A percentile compares a stretch with the other conserved stretches of the same genome.
phyloP scores from a whole-genome alignment of 352 stramenopile genomes.

The Globisporangium rhizosaccharum region DNA sequence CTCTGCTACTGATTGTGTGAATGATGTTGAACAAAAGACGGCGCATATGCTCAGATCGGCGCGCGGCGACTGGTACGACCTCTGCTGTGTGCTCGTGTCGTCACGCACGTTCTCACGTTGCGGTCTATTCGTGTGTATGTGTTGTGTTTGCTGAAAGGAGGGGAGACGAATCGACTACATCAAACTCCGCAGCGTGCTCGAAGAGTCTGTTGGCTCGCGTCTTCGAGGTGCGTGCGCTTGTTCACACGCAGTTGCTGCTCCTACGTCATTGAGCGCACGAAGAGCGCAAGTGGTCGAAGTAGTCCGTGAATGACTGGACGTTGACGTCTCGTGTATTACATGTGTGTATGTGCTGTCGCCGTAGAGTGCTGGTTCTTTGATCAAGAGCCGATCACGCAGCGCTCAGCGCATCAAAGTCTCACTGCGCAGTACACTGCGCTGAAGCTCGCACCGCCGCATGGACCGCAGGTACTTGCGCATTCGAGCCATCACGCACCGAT shows the following conservation, averaged over 20 bases:
- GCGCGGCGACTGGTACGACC: conserved; percentile 36
- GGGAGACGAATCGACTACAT: conserved; percentile 65
- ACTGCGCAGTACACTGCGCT: conserved; percentile 52
- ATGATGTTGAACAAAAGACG: conserved; percentile 23
- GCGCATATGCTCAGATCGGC: conserved; percentile 64
- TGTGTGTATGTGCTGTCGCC: not conserved
- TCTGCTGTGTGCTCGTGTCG: not conserved
- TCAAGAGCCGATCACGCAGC: conserved; percentile 51
- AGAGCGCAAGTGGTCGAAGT: not conserved
- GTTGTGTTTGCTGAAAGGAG: conserved; percentile 10
- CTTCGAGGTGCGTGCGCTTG: conserved; percentile 37
- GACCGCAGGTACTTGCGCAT: conserved; percentile 46
- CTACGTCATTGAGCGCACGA: not conserved
- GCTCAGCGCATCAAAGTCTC: conserved; percentile 26
- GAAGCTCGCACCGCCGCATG: conserved; percentile 65
- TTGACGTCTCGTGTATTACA: not conserved
- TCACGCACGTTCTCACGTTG: not conserved
- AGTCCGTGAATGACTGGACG: not conserved
- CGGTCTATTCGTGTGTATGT: not conserved
- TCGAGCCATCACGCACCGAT: not conserved
- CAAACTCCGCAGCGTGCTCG: conserved; percentile 55
- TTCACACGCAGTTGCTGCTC: not conserved
- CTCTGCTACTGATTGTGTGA: too few relatives aligned
- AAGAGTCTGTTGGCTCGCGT: conserved; percentile 30
- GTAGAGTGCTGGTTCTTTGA: conserved; percentile 89